phyloP scores from a whole-genome alignment of 2,329 filamentous ascomycete genomes.

The Pestalotiopsis sp. region DNA sequence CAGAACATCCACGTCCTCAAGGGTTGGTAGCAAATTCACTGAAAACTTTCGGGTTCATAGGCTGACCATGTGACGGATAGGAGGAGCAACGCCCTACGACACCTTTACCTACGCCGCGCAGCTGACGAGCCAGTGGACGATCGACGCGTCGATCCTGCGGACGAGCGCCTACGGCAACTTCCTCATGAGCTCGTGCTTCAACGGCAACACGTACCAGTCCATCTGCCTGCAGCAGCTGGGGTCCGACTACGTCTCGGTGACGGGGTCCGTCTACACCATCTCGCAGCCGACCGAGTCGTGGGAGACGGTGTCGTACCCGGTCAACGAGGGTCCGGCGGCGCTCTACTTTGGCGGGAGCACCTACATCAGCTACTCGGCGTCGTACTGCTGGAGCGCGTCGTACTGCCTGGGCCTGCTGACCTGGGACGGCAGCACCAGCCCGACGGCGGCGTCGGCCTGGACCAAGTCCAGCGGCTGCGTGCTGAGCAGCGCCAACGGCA shows the following conservation, averaged over 20 bases:
- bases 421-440: slow-evolving; percentile 51
- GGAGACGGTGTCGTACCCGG: slow-evolving; percentile 47
- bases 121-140: slow-evolving; percentile 49
- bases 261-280: slow-evolving; percentile 45
- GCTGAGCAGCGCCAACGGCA: slow-evolving; percentile 53
- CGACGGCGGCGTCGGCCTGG: slow-evolving; percentile 44
- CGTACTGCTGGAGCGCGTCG: slow-evolving; percentile 55
- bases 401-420: slow-evolving; percentile 55
- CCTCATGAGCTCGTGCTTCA: slow-evolving; percentile 55
- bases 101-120: slow-evolving; percentile 48
- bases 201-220: slow-evolving; percentile 36
- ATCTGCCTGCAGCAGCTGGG: slow-evolving; percentile 40
- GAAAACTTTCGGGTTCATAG: background rate
- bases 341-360: slow-evolving; percentile 54
- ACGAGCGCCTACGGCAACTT: slow-evolving; percentile 48
- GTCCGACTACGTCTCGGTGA: slow-evolving; percentile 39
- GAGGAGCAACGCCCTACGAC: slow-evolving; percentile 53
- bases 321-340: slow-evolving; percentile 56
- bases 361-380: slow-evolving; percentile 54
- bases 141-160: slow-evolving; percentile 54
- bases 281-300: slow-evolving; percentile 50
- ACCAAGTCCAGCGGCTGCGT: slow-evolving; percentile 50
- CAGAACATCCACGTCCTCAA: slow-evolving; percentile 54
- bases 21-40: slow-evolving; percentile 31
- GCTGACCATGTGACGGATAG: slow-evolving; percentile 25